These are phyloP conservation scores for Globisporangium paddicum DNA, from an alignment of 352 stramenopile genomes.

Conservation along the genomic window DNA sequence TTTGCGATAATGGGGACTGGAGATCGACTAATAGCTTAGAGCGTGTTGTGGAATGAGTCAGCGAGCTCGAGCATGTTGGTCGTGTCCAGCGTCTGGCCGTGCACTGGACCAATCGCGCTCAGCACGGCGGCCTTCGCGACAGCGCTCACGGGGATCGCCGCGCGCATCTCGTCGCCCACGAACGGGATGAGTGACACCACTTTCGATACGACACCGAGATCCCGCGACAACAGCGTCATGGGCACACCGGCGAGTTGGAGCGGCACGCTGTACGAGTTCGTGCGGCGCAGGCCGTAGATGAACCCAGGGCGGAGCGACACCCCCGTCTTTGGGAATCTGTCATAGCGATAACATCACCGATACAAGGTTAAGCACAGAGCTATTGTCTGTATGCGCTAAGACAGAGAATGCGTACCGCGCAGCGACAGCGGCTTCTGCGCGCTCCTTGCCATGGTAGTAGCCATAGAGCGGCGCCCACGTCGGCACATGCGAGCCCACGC, in stretches of 20 bases:
- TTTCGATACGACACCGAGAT: constrained; percentile 53
- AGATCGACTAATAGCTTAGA: constrained; percentile 17
- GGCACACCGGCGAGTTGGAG: constrained; percentile 73
- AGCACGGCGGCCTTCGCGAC: constrained; percentile 83
- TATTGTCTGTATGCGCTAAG: background rate
- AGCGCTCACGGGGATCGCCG: constrained; percentile 54
- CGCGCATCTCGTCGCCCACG: constrained; percentile 60
- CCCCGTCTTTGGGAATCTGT: constrained; percentile 65
- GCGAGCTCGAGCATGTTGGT: constrained; percentile 68
- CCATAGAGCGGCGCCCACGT: constrained; percentile 76
- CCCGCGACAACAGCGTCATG: constrained; percentile 53
- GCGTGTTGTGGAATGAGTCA: constrained; percentile 76
- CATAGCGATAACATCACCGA: background rate
- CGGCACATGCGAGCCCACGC: constrained; percentile 72
- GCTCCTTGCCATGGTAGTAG: constrained; percentile 90
- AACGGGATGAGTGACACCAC: constrained; percentile 57
- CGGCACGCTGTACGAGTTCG: constrained; percentile 61
- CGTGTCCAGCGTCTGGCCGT: constrained; percentile 53
- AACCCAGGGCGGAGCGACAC: constrained; percentile 86
- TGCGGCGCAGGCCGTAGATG: constrained; percentile 82
- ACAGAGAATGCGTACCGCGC: constrained; percentile 30
- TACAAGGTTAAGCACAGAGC: background rate
- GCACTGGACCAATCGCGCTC: constrained; percentile 66
- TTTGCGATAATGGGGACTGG: background rate
- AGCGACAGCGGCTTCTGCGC: constrained; percentile 71